Evolutionary conservation across 805 yeast species (phyloP), one percentile per base, ranked within the genome.

Genomic region (Suhomyces kilbournensis): DNA sequence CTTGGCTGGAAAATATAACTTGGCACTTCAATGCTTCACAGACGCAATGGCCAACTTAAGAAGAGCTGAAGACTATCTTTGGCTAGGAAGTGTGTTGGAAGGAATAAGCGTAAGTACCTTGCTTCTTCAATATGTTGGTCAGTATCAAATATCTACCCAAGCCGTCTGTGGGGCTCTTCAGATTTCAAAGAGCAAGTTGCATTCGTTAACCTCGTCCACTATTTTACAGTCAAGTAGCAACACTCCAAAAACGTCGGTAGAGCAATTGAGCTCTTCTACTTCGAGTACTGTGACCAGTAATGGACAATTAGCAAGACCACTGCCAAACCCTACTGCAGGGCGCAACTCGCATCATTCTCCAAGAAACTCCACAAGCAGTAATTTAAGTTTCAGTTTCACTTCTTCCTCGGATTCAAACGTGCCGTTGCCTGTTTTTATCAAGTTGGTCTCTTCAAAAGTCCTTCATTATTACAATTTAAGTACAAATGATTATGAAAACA

Each of bases 51-150:
- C 72, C 2, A 70, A 79, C 22, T 69, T 90, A 50, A 83, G 82
- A 54, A 75, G 80, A 10, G 75, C 85, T 2, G 83, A 83, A 48
- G 99, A 94, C 65, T 80, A 81, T 60, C 71, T 94, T 7, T 94
- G 98, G 98, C 75, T 90, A 12, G 98, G 86, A 0, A 85, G 93
- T 26, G 83, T 97, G 0, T 65, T 93, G n/a, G 97, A 91, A 59
- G 90, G 92, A 0, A 71, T 91, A 9, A 87, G 86, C 0, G 82
- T 89, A 0, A 81, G 88, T 53, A 66, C 86, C 40, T 66, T 86
- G 4, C 66, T 91, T 50, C 71, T 89, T 47, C 76, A 85, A 10
- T 83, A 75, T 59, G 65, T 86, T 14, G 83, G 79, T 25, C 70
- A 76, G 2, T 79, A 77, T 53, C 82, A 76, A 48, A 61, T 81